Conservation (phyloP, 148 eudicot species). For the Heliamphora exappendiculata region DNA sequence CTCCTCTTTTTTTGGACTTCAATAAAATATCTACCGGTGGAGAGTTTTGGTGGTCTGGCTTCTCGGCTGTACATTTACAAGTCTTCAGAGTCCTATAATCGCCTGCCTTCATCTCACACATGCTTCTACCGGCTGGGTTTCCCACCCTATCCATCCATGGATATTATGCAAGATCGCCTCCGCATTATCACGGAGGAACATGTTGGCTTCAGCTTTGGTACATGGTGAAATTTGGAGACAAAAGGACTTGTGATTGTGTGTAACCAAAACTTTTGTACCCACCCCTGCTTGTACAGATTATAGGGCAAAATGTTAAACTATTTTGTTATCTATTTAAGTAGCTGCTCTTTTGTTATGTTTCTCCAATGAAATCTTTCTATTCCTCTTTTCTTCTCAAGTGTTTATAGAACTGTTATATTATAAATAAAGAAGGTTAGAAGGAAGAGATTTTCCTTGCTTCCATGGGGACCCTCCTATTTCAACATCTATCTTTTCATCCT, state of each 20-base stretch:
- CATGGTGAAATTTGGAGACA: slow-evolving; percentile 27
- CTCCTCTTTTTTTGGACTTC: slow-evolving; percentile 98
- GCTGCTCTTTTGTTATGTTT: background rate
- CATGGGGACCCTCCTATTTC: background rate
- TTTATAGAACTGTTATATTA: background rate
- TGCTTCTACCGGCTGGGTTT: slow-evolving; percentile 75
- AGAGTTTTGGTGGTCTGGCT: slow-evolving; percentile 79
- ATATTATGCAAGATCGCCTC: slow-evolving; percentile 57
- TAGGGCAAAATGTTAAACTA: slow-evolving; percentile 9
- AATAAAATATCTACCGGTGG: slow-evolving; percentile 66
- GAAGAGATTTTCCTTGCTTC: background rate
- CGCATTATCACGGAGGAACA: slow-evolving; percentile 66
- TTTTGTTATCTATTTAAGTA: slow-evolving; percentile 7
- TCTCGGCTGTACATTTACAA: slow-evolving; percentile 58
- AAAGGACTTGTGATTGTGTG: slow-evolving; percentile 18
- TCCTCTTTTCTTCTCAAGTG: background rate
- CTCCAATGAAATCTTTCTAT: slow-evolving; percentile 1
- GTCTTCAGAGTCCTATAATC: slow-evolving; percentile 36
- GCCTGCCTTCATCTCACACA: slow-evolving; percentile 82
- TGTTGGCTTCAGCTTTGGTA: slow-evolving; percentile 90
- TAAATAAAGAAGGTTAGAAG: background rate
- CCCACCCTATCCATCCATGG: slow-evolving; percentile 50
- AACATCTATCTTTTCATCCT: background rate
- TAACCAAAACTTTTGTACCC: slow-evolving; percentile 15
- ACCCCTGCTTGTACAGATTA: slow-evolving; percentile 10